A percentile compares a stretch with the other conserved stretches of the same genome.
Evolutionary conservation across 345 rosid genomes (phyloP).

Genomic region (Populus ilicifolia): DNA sequence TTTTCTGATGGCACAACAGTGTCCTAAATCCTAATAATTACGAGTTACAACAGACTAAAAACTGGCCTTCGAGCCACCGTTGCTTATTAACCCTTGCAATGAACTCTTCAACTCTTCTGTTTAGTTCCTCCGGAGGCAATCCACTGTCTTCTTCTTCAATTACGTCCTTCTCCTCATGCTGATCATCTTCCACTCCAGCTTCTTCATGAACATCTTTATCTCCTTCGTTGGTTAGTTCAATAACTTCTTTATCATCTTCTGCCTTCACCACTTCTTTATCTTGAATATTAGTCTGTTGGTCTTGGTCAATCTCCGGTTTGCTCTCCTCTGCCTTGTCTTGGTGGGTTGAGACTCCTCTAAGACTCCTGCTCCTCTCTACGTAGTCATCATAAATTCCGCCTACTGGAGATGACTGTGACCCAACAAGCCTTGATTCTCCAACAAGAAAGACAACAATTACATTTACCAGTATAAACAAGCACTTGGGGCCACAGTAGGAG

Average conservation of each 20-base stretch:
- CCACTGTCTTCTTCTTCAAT: slow-evolving; percentile 21
- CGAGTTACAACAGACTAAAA: slow-evolving; percentile 4
- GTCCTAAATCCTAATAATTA: slow-evolving; percentile 1
- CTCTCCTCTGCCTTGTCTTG: slow-evolving; percentile 12
- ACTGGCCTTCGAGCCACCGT: slow-evolving; percentile 49
- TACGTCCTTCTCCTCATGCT: neutral
- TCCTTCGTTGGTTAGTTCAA: neutral
- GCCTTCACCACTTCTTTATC: neutral
- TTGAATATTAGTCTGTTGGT: neutral
- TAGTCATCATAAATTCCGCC: slow-evolving; percentile 44
- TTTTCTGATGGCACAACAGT: neutral
- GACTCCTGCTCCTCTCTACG: slow-evolving; percentile 25
- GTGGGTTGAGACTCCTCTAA: neutral
- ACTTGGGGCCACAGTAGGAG: slow-evolving; percentile 34
- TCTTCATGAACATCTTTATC: neutral
- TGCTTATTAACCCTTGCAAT: slow-evolving; percentile 61
- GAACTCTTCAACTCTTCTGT: slow-evolving; percentile 56
- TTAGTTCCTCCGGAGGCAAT: slow-evolving; percentile 44
- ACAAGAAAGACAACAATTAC: slow-evolving; percentile 48
- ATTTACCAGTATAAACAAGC: slow-evolving; percentile 49
- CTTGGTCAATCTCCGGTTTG: neutral
- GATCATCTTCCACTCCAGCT: slow-evolving; percentile 3
- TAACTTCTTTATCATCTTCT: slow-evolving; percentile 4
- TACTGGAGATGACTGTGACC: slow-evolving; percentile 6
- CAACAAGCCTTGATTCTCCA: slow-evolving; percentile 39